Evolutionary conservation across 108 stramenopile species (phyloP), one percentile per base, ranked within the genome.

Genomic region (Chaetoceros tenuissimus): DNA sequence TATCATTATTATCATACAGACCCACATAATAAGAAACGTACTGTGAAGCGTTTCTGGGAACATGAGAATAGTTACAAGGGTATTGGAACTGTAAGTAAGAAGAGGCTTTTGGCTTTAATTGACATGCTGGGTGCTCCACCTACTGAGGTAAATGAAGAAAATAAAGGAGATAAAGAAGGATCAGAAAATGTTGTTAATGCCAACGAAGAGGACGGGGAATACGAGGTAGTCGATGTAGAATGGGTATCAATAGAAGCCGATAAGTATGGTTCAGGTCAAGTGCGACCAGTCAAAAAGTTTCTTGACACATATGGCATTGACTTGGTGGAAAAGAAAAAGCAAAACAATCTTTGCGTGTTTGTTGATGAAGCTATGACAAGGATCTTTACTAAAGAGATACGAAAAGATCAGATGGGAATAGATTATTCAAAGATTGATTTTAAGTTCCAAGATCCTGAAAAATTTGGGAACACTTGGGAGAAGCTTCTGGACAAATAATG

Each of bases 1-100:
- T 95, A 85, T 60, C 94, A 95, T 62, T 84, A 83, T 64, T 96
- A 96, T 51, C 89, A 81, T 46, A 63, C 72, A 51, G 67, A 71
- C 34, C 68, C 77, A 40, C 80, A 78, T 48, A 67, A 78, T 47
- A 62, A 47, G 1, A 75, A 76, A 48, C 57, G 89, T 46, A 78
- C 67, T 18, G 66, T 91, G 2, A 81, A 81, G 19, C 57, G 82
- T 55, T 94, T 89, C 56, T 92, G 87, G 89, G 85, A 86, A 48
- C 83, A 95, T 51, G 45, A 31, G 17, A 43, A 70, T 2, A 48
- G 59, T 13, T 89, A 88, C 55, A 63, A 62, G 24, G 91, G 89
- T 17, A 55, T 63, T 5, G 89, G 82, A 1, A 46, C 57, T 24
- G 56, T 77, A 59, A 84, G 75, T 0, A 86, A 92, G 91, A 82